These are phyloP conservation scores for Veloporphyrellus conicus DNA, from an alignment of 1,284 basidiomycete species.

Conservation along the genomic window DNA sequence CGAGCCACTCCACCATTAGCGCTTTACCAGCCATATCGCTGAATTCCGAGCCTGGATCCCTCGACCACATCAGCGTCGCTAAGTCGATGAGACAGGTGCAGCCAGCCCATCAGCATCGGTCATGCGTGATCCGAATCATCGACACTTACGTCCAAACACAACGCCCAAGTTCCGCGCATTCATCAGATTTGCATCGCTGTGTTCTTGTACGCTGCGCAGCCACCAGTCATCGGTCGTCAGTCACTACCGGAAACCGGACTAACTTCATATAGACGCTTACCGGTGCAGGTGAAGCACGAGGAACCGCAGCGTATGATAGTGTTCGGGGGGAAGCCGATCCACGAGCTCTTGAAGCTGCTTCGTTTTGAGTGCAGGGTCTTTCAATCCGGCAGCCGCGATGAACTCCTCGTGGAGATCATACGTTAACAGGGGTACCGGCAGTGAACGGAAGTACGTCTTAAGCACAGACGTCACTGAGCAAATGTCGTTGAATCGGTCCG, in stretches of 20 bases:
- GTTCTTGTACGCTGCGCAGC: conserved; percentile 58
- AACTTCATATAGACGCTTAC: conserved; percentile 41
- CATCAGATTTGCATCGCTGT: conserved; percentile 83
- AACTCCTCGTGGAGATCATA: conserved; percentile 90
- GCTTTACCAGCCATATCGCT: conserved; percentile 96
- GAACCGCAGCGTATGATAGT: conserved; percentile 79
- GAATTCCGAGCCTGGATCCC: conserved; percentile 85
- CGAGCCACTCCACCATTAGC: conserved; percentile 84
- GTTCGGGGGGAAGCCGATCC: conserved; percentile 75
- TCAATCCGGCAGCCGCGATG: conserved; percentile 68
- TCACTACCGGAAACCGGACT: not conserved
- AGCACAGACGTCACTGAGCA: conserved; percentile 94
- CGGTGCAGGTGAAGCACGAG: conserved; percentile 86
- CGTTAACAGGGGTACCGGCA: conserved; percentile 89
- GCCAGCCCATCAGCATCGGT: conserved; percentile 10
- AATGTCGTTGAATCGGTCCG: conserved; percentile 93
- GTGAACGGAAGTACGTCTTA: conserved; percentile 91
- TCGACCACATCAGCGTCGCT: conserved; percentile 93
- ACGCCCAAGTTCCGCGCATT: conserved; percentile 94
- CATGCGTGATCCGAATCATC: not conserved
- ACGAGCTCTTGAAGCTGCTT: conserved; percentile 68
- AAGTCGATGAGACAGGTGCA: conserved; percentile 9
- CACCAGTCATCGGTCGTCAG: conserved; percentile 3
- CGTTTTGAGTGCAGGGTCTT: conserved; percentile 61
- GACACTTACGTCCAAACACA: conserved; percentile 93